phyloP scores from a whole-genome alignment of 2,329 filamentous ascomycete genomes.

The Cordyceps farinosa region DNA sequence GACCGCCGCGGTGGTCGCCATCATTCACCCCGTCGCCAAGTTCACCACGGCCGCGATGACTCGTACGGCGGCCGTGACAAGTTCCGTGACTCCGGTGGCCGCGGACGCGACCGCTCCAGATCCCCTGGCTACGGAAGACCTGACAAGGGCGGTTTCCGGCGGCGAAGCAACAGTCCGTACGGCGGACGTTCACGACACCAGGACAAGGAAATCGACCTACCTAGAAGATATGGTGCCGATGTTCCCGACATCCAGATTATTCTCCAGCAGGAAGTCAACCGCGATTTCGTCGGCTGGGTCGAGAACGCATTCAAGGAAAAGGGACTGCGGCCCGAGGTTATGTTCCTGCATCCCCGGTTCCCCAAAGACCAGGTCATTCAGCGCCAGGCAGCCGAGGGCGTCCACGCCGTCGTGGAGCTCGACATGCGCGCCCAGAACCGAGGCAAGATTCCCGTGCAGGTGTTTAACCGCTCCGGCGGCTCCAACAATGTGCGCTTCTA shows the following conservation, averaged over 20 bases:
- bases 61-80: conserved; percentile 51
- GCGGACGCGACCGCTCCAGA: conserved; percentile 61
- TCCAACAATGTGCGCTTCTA: conserved; percentile 75
- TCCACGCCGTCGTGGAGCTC: conserved; percentile 78
- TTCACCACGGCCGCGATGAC: conserved; percentile 61
- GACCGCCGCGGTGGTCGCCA: conserved; percentile 63
- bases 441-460: conserved; percentile 74
- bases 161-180: conserved; percentile 67
- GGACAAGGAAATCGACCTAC: conserved; percentile 63
- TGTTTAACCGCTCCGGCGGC: conserved; percentile 79
- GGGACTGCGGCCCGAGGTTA: conserved; percentile 71
- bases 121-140: conserved; percentile 53
- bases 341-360: conserved; percentile 74
- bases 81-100: conserved; percentile 39
- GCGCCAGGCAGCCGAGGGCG: conserved; percentile 82
- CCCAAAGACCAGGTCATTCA: conserved; percentile 76
- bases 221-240: conserved; percentile 66
- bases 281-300: conserved; percentile 79
- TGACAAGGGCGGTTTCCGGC: conserved; percentile 54
- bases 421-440: conserved; percentile 64
- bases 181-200: conserved; percentile 41
- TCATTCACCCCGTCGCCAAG: conserved; percentile 54
- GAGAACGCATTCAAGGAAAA: conserved; percentile 70
- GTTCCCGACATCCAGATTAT: conserved; percentile 90
- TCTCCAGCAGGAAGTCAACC: conserved; percentile 70